Evolutionary conservation across 2,329 filamentous ascomycete genomes (phyloP).

Genomic region (Raffaelea albimanens): DNA sequence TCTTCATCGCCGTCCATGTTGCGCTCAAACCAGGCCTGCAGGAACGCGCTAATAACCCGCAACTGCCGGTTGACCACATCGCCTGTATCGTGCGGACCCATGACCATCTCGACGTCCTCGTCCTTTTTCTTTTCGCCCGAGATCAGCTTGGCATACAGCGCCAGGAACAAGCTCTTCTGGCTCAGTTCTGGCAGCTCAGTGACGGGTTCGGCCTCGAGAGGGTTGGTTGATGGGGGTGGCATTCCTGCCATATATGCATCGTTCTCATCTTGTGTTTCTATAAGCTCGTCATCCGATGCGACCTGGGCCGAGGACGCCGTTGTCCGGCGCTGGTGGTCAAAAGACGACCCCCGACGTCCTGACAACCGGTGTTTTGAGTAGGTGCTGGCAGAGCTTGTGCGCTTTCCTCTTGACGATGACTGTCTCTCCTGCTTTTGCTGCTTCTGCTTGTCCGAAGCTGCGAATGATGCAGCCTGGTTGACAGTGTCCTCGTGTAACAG

Average conservation of each 20-base stretch:
- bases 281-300: conserved; percentile 6
- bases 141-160: conserved; percentile 85
- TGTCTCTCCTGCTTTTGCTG: background rate
- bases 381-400: background rate
- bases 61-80: conserved; percentile 80
- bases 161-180: conserved; percentile 86
- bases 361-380: background rate
- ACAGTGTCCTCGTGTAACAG: conserved; percentile 24
- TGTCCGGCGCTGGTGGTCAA: background rate
- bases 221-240: background rate
- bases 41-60: conserved; percentile 59
- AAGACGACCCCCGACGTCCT: background rate
- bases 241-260: too few relatives aligned
- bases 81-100: conserved; percentile 84
- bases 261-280: conserved; percentile 1
- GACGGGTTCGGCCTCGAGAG: conserved; percentile 8
- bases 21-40: conserved; percentile 74
- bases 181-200: conserved; percentile 52
- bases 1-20: conserved; percentile 49
- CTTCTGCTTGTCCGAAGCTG: background rate
- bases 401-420: background rate
- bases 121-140: conserved; percentile 93
- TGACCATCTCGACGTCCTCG: conserved; percentile 94
- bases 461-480: background rate
- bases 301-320: background rate